Percentiles rank a stretch among this genome's conserved stretches.
These are phyloP conservation scores for Mycena capillaripes DNA, from an alignment of 768 basidiomycete species.

Conservation along the genomic window DNA sequence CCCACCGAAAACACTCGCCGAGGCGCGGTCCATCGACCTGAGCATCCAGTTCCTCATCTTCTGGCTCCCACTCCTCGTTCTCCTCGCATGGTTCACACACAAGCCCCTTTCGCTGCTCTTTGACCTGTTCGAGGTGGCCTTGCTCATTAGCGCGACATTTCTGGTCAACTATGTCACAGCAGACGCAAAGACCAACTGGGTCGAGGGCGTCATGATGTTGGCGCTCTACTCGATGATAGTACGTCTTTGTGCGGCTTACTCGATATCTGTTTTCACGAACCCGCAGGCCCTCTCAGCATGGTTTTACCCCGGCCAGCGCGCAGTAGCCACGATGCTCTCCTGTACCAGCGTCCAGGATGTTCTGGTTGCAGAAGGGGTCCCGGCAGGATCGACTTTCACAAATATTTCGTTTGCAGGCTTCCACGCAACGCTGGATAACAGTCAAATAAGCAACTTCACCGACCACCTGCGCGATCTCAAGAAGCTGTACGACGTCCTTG, in stretches of 20 bases:
- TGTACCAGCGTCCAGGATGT: constrained; percentile 39
- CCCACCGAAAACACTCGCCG: constrained; percentile 70
- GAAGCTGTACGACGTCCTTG: constrained; percentile 33
- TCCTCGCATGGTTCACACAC: constrained; percentile 75
- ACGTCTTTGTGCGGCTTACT: constrained; percentile 33
- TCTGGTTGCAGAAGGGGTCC: constrained; percentile 8
- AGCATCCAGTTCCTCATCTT: constrained; percentile 83
- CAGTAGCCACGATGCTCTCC: constrained; percentile 45
- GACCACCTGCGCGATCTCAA: constrained; percentile 36
- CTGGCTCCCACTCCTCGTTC: constrained; percentile 81
- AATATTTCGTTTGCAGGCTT: constrained; percentile 24
- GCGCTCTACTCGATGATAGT: constrained; percentile 79
- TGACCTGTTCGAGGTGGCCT: constrained; percentile 77
- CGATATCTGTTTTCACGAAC: background rate
- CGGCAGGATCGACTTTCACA: constrained; percentile 16
- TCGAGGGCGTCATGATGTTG: constrained; percentile 72
- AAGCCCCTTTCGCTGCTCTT: constrained; percentile 77
- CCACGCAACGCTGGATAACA: constrained; percentile 25
- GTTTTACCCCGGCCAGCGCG: constrained; percentile 54
- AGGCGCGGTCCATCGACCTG: constrained; percentile 79
- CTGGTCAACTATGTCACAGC: constrained; percentile 85
- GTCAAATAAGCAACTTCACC: constrained; percentile 34
- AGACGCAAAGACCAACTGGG: constrained; percentile 85
- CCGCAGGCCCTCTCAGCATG: constrained; percentile 45
- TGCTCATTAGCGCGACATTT: constrained; percentile 78